Base-by-base conservation (phyloP, 2,329 filamentous ascomycete genomes). In the Fusarium fujikuroi region DNA sequence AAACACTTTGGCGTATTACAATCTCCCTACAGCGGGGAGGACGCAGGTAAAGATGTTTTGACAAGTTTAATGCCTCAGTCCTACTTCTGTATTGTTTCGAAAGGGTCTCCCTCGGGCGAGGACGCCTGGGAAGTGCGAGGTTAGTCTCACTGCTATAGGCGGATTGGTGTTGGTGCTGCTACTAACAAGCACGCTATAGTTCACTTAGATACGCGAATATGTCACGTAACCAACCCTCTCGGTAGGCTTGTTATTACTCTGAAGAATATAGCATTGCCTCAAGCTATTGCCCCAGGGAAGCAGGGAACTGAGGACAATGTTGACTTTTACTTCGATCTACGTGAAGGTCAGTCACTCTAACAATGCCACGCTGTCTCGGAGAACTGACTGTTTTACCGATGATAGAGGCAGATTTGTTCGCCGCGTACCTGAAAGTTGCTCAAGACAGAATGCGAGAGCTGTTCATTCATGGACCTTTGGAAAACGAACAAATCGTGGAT, bases 241-340 rank as follows among this genome's bases (percentile, higher is more conserved):
- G 28, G 37, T 1, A 43, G 28, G 0, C 52, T 56, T 19, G 52
- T 56, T 3, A 21, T 56, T 0, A 42, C 37, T 15, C 25, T 56
- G 3, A 6, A 8, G 6, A 15, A 36, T 3, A 5, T 1, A 0
- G 5, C 0, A 9, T 6, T 3, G 9, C 2, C 3, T 2, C 21
- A 9, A 0, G 15, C 1, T 4, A 19, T 14, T 6, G 2, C 0
- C 2, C 30, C 1, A 9, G 5, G 15, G 0, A 3, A 15, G 11
- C 8, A 34, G 8, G 1, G 3, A 2, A 0, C 3, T 10, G 10
- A 23, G n/a, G 1, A 2, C 9, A 6, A 25, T 8, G 16, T 8
- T 34, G 8, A 36, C 6, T 52, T 36, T 9, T 8, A 37, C 1
- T 52, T 52, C 14, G 49, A 37, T 25, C 3, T 16, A 11, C 32